Conservation (phyloP, 1,139 yeast genomes). For the Sugiyamaella xylanicola region DNA sequence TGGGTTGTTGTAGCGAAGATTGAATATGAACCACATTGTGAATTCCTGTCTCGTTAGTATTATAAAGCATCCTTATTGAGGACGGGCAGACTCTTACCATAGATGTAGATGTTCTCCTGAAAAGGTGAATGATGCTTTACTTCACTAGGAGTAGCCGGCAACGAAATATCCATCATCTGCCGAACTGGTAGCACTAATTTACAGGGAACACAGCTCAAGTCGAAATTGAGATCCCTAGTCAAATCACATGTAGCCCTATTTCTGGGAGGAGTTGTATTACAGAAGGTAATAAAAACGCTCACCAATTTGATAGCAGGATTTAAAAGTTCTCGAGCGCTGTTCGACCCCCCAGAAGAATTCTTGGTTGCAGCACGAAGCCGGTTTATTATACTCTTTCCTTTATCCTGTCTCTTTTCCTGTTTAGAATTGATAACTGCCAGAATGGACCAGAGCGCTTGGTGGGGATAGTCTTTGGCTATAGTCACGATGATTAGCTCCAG, state of each 20-base stretch:
- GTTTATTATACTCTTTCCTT: conserved; percentile 52
- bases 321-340: conserved; percentile 19
- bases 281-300: conserved; percentile 33
- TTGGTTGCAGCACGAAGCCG: conserved; percentile 16
- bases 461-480: conserved; percentile 69
- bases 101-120: conserved; percentile 52
- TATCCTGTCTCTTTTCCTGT: conserved; percentile 56
- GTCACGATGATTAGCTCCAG: conserved; percentile 59
- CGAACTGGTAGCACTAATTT: conserved; percentile 81
- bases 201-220: conserved; percentile 56
- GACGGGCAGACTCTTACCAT: conserved; percentile 40
- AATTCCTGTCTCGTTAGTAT: conserved; percentile 38
- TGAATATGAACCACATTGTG: conserved; percentile 68
- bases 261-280: conserved; percentile 43
- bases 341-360: conserved; percentile 25
- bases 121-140: conserved; percentile 54
- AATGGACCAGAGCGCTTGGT: conserved; percentile 83
- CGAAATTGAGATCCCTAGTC: conserved; percentile 47
- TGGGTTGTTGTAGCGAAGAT: conserved; percentile 84
- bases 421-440: conserved; percentile 72
- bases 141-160: conserved; percentile 56
- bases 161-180: conserved; percentile 64
- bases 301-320: conserved; percentile 25
- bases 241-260: conserved; percentile 42
- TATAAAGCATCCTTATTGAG: conserved; percentile 30